Base-by-base conservation (phyloP, 768 basidiomycete genomes). In the Chalciporus piperatus region DNA sequence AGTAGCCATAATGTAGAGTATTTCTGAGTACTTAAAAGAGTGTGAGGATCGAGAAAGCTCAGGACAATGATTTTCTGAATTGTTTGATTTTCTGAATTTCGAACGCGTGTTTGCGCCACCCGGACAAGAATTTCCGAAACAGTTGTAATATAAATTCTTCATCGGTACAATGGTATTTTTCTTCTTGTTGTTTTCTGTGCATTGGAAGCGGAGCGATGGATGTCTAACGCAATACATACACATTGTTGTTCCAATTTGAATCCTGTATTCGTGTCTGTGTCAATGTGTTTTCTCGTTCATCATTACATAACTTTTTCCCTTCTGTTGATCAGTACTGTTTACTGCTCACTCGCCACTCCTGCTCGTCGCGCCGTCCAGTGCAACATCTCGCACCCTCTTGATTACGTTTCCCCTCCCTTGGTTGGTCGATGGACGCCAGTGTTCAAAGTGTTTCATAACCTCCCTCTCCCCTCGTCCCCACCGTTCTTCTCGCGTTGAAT, bases 381-480 rank as follows among this genome's bases (percentile, higher is more conserved):
- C 33, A 35, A n/a, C 33, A 35, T 23, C 23, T 38, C 48, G 19
- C 28, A 13, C 41, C 41, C 45, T 51, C 44, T 54, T 51, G 60
- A 44, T 50, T 56, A 56, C 55, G 55, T 51, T 55, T 40, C 55
- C 57, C 57, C 55, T 59, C 64, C 64, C 58, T 52, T 57, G 33
- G 33, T 35, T n/a, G 33, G 16, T n/a, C 33, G 33, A 35, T n/a
- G 33, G 16, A 35, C 33, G 16, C 16, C 30, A 9, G 33, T n/a
- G 16, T 35, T n/a, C 33, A 35, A 9, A 12, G 4, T 25, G 25
- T 25, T 30, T 30, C 12, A 54, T 64, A 57, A 16, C 17, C 45
- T n/a, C 27, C n/a, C n/a, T n/a, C n/a, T n/a, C n/a, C n/a, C n/a
- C n/a, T n/a, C n/a, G n/a, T n/a, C n/a, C 16, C 33, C 33, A 14